Conservation (phyloP, 2,329 filamentous ascomycete genomes). For the Penicillium occitanis region DNA sequence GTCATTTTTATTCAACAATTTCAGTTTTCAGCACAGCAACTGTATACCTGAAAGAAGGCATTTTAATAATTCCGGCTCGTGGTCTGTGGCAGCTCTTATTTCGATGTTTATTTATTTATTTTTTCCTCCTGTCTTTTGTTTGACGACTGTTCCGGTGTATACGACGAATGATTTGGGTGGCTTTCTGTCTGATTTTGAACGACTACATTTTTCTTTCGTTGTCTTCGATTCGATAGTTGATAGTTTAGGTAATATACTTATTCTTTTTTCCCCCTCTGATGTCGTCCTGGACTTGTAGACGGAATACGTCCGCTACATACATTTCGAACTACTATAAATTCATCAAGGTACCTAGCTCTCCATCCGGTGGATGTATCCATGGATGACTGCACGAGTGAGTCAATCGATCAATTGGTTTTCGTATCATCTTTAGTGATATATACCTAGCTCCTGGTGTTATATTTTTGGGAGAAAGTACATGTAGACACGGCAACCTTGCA, state of each 20-base stretch:
- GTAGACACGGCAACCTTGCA: too few species aligned
- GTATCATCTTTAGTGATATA: too few species aligned
- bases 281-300: too few species aligned
- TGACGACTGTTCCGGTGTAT: conserved; percentile 1
- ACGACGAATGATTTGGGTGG: conserved; percentile 7
- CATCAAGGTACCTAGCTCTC: too few species aligned
- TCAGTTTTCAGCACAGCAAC: neutral
- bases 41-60: conserved; percentile 7
- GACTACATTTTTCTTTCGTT: neutral
- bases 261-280: neutral
- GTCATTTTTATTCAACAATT: neutral
- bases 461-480: too few species aligned
- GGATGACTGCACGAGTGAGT: too few species aligned
- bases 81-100: neutral
- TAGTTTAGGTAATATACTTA: conserved; percentile 7
- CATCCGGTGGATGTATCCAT: too few species aligned
- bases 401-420: too few species aligned
- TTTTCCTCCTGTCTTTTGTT: neutral
- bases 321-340: too few species aligned
- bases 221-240: neutral
- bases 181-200: conserved; percentile 8
- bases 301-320: too few species aligned
- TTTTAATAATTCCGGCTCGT: neutral
- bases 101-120: neutral
- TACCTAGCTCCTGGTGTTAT: too few species aligned